Percentiles rank a stretch among this genome's conserved stretches.
phyloP scores from a whole-genome alignment of 116 monocot genomes.

The Trichopus zeylanicus region DNA sequence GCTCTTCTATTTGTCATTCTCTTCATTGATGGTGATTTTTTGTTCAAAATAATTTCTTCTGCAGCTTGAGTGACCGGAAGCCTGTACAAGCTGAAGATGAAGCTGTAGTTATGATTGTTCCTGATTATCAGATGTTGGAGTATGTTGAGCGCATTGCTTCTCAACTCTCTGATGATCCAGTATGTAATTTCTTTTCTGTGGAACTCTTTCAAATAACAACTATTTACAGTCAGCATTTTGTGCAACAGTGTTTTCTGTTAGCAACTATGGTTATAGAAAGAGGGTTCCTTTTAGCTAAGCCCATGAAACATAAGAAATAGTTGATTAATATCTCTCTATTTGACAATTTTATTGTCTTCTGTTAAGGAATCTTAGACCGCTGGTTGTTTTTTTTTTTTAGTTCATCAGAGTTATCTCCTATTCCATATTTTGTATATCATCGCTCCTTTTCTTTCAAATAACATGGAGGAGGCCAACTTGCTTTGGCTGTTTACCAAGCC shows the following conservation, averaged over 20 bases:
- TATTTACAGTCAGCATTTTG: neutral
- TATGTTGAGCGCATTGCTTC: conserved; percentile 66
- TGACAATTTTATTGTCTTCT: no score
- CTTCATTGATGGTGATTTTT: neutral
- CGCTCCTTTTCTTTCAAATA: no score
- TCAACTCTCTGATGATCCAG: conserved; percentile 57
- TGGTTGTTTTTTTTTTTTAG: no score
- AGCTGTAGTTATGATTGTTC: conserved; percentile 85
- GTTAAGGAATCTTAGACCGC: no score
- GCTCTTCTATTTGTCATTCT: neutral
- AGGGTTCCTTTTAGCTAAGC: no score
- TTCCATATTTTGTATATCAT: no score
- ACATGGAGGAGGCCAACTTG: no score
- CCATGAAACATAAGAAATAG: no score
- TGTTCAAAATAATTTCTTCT: neutral
- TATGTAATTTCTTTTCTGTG: conserved; percentile 21
- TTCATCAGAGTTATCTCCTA: no score
- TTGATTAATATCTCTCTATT: no score
- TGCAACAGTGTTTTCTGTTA: neutral
- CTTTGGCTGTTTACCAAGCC: no score
- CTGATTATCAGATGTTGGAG: conserved; percentile 88
- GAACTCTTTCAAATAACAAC: neutral
- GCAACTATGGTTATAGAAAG: no score
- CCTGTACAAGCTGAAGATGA: conserved; percentile 88
- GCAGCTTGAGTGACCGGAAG: conserved; percentile 88